A percentile compares a stretch with the other conserved stretches of the same genome.
These are phyloP conservation scores for Sphaerosporella brunnea DNA, from an alignment of 495 filamentous ascomycete species.

Conservation along the genomic window DNA sequence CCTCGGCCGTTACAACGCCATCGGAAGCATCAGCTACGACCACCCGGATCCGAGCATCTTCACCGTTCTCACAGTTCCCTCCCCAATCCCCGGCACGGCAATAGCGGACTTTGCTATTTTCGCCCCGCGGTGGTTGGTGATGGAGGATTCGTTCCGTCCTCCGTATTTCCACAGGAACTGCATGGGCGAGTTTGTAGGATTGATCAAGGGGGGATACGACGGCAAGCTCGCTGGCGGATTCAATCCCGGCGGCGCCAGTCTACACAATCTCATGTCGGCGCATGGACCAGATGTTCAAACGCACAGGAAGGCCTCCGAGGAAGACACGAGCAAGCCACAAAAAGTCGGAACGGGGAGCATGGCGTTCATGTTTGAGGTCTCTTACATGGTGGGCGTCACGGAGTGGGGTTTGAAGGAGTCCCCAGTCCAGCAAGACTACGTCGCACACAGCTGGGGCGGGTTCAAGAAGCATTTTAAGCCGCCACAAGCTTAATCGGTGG, in stretches of 20 bases:
- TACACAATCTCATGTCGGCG: conserved; percentile 31
- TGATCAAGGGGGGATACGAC: conserved; percentile 50
- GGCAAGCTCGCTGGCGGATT: conserved; percentile 29
- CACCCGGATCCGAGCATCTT: conserved; percentile 67
- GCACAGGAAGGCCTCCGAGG: conserved; percentile 41
- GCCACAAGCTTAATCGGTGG: too few relatives aligned
- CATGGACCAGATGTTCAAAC: conserved; percentile 33
- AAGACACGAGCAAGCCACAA: conserved; percentile 30
- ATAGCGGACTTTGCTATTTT: conserved; percentile 68
- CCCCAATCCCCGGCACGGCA: conserved; percentile 39
- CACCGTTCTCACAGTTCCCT: conserved; percentile 58
- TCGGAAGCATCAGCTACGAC: conserved; percentile 53
- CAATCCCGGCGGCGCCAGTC: conserved; percentile 36
- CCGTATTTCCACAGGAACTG: conserved; percentile 67
- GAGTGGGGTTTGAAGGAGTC: conserved; percentile 39
- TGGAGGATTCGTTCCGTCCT: conserved; percentile 57
- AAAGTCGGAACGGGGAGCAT: conserved; percentile 37
- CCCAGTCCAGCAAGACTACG: conserved; percentile 43
- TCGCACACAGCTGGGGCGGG: conserved; percentile 66
- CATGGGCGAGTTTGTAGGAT: conserved; percentile 69
- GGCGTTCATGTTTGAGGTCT: conserved; percentile 46
- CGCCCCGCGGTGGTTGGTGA: conserved; percentile 60
- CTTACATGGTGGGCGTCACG: conserved; percentile 34
- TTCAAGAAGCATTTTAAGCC: conserved; percentile 58
- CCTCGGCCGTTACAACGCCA: conserved; percentile 55